Evolutionary conservation across 768 basidiomycete genomes (phyloP), one percentile per base, ranked within the genome.

Genomic region (Aureoboletus auriporus): DNA sequence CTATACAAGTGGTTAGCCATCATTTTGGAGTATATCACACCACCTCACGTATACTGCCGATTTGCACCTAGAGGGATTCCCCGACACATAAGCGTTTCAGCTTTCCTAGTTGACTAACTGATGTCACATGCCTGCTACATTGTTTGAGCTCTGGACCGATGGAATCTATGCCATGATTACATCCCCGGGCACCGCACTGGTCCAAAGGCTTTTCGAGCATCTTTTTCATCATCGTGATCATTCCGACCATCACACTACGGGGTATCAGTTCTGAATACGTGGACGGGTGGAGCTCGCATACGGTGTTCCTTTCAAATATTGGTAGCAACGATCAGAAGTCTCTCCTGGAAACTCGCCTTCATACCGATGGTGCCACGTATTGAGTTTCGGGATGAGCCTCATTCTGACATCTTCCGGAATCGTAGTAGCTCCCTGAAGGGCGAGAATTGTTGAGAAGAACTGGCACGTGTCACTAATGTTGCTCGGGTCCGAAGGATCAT

Each of bases 41-140:
- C 10, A 23, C 62, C 71, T 67, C 60, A 74, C 73, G 55, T 75
- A 75, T 17, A 73, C 69, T 8, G 66, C 69, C 4, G 66, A 62
- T 51, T 72, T 75, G 54, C 73, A 75, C 51, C 74, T 75, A 43
- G 38, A 38, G 11, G 28, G 36, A 29, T 44, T 13, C 16, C 4
- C 11, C 1, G 5, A 39, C 13, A 31, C 23, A 40, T 35, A 31
- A 30, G 30, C 16, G 26, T 49, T 41, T 9, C 16, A 29, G 35
- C 6, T 6, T 9, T 16, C 29, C 6, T 27, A 14, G 20, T 12
- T 9, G 30, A 8, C 1, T 16, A 26, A 51, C 10, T 11, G 36
- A 34, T 11, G 17, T 8, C 5, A 60, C 60, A 55, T 59, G 63
- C 71, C 68, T 67, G 11, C 70, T 59, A 39, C 74, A 76, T 35